Evolutionary conservation across 345 rosid species (phyloP), one percentile per base, ranked within the genome.

Genomic region (Camelina sativa): DNA sequence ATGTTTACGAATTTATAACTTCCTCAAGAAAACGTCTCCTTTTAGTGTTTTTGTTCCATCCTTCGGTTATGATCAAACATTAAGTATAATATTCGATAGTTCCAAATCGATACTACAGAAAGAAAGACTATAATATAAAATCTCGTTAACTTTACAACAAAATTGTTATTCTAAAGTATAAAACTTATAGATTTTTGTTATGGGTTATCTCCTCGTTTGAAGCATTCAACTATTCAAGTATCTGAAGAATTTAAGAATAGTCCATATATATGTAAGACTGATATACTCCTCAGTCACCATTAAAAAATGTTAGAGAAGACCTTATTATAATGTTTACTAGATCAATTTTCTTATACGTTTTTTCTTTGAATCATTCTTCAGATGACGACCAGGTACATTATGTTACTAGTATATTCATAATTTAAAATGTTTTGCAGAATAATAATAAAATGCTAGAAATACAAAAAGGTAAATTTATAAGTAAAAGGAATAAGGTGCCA

Each of bases 351-450:
- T 50, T 74, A 30, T 57, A 4, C 25, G 1, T 37, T 47, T 48
- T 59, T 23, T 61, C 67, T 71, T n/a, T 59, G 73, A 75, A 75
- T 51, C 2, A 75, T 51, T 75, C 68, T 60, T 67, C 48, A 30
- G 35, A 30, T 66, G 54, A 40, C n/a, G 55, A 60, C 55, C 68
- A 30, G 13, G 5, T 50, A 50, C 23, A 50, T 50, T 3, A 7
- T 17, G 54, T 8, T 50, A 50, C 54, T 50, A 0, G 2, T 19
- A 48, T 48, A 48, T 16, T 48, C 9, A 16, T 10, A 8, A 47
- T 47, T 48, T 7, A 50, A 50, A 48, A 17, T 50, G 4, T 50
- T 10, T 50, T 17, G 54, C 8, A 50, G 54, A 7, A 48, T 48
- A n/a, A 20, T 20, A 1, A 50, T 6, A 34, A 28, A n/a, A 47